phyloP scores from a whole-genome alignment of 306 rosid species.

The Rosa multiflora region DNA sequence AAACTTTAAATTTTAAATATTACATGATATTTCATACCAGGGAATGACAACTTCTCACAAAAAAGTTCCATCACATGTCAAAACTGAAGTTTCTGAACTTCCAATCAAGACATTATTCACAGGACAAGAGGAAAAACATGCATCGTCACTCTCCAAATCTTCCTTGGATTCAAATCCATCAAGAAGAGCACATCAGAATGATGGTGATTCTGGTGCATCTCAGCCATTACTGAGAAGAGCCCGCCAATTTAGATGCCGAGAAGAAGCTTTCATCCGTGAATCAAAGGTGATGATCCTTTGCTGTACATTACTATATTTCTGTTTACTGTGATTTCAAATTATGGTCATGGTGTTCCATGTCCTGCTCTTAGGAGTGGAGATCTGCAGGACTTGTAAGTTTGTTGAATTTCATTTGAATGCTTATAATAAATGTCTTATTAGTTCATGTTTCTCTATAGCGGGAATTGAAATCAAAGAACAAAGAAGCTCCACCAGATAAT shows the following conservation, averaged over 20 bases:
- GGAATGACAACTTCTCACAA: not conserved
- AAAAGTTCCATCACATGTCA: not conserved
- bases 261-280: not conserved
- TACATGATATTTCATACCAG: not conserved
- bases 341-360: not conserved
- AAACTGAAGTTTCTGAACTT: constrained; percentile 5
- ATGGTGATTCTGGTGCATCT: not conserved
- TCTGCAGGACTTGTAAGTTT: not conserved
- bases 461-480: not conserved
- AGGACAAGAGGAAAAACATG: not conserved
- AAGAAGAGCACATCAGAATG: not conserved
- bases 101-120: not conserved
- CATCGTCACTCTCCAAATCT: not conserved
- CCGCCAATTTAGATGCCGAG: not conserved
- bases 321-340: not conserved
- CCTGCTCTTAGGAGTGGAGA: not conserved
- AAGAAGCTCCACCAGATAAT: not conserved
- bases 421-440: not conserved
- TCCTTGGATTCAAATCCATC: not conserved
- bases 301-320: not conserved
- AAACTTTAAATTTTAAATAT: too few species aligned
- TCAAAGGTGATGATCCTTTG: not conserved
- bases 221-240: constrained; percentile 4
- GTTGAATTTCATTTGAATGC: not conserved
- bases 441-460: not conserved